Evolutionary conservation across 1,284 basidiomycete species (phyloP), one percentile per base, ranked within the genome.

Genomic region (Papiliotrema fonsecae): DNA sequence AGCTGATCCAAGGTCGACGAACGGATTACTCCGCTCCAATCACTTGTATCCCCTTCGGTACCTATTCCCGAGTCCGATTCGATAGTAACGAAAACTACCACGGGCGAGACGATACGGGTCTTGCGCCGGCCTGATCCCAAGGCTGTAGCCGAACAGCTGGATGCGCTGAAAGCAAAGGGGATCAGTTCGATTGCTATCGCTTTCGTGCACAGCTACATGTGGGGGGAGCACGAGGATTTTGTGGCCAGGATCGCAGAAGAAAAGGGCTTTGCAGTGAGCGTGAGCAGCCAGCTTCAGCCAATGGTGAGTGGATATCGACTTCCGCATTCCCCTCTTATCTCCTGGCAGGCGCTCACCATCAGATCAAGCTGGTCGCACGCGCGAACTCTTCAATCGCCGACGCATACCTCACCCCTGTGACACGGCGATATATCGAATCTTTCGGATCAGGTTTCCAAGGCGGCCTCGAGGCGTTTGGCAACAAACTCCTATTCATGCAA

Each of bases 81-180:
- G 34, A 58, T 67, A 24, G 51, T 60, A 14, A 54, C 56, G 2
- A 54, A 62, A n/a, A 62, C 59, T 0, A 55, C 57, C 3, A 64
- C 58, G 6, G 93, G 93, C 14, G 94, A 97, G 68, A 86, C 88
- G 0, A 89, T 97, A 1, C 78, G 86, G 38, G 84, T 97, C 37
- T 74, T 97, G 53, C 82, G 84, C 66, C 78, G 78, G 57, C 89
- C 57, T 6, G 62, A 67, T 46, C 34, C 42, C 5, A 41, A 43
- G 4, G 44, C 50, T n/a, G 62, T 70, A 30, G 44, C 46, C 22
- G 25, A 53, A 22, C 55, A 67, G 47, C 60, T 70, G 3, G 55
- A 65, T 27, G 46, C 44, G 6, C 55, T 70, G 16, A 60, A 49
- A 53, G 55, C 49, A 32, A 58, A 68, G 47, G 67, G 65, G 5